Base-by-base conservation (phyloP, 352 stramenopile species). In the Thraustochytrium striatum region DNA sequence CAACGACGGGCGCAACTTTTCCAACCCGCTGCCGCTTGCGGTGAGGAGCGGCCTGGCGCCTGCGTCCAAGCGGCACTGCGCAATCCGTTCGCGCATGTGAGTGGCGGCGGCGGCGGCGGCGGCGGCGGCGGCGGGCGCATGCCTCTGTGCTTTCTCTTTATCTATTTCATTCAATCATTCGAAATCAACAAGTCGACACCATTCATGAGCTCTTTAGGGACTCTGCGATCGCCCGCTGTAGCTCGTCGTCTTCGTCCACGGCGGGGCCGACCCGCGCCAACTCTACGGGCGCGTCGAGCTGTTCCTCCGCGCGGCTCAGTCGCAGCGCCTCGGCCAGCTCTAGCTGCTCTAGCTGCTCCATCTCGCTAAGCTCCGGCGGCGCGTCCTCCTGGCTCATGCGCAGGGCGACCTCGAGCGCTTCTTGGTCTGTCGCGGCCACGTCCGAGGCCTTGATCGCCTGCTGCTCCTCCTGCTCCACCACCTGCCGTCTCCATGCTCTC, bases 1-100 rank as follows among this genome's bases (percentile, higher is more conserved):
- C 41, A 75, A 75, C 13, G 65, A 75, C 39, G 65, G 65, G 28
- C 65, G 65, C 50, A 75, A 75, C 30, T 75, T 75, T 25, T 75
- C 65, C 32, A 38, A 30, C 9, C 32, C 65, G 32, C 19, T 75
- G 13, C 65, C 65, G 30, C 30, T 75, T 1, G n/a, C 44, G 5
- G 65, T 62, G 2, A 43, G n/a, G 3, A 43, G 41, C 5, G 65
- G 68, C 44, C 41, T 25, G 16, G 11, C 65, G 8, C 65, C 65
- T 21, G 65, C 65, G 21, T 43, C 65, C 16, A 75, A 75, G 50
- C 21, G 65, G 35, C 65, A 75, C 52, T 75, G 65, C 50, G 52
- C 44, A 21, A 75, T 75, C 61, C 65, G 65, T 9, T 75, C 65
- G 16, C 44, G 65, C 35, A 75, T 75, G 65, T 75, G 36, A 61